A percentile compares a stretch with the other conserved stretches of the same genome.
Evolutionary conservation across 1,284 basidiomycete genomes (phyloP).

Genomic region (Ustilago sp.): DNA sequence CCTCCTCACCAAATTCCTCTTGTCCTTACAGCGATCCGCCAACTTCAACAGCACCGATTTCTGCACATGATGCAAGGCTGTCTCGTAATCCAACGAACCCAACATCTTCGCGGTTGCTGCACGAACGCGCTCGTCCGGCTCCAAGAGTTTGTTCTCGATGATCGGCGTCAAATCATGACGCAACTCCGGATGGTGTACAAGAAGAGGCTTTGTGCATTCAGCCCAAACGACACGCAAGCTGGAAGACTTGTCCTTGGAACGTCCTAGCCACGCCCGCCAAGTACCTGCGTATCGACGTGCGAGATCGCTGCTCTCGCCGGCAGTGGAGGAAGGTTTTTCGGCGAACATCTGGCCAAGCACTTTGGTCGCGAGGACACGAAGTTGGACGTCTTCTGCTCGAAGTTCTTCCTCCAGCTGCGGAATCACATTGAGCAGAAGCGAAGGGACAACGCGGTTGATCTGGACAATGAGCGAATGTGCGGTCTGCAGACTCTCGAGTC

Average conservation of each 20-base stretch:
- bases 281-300: conserved; percentile 83
- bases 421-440: conserved; percentile 86
- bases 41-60: conserved; percentile 76
- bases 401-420: conserved; percentile 94
- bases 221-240: conserved; percentile 83
- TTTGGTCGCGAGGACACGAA: conserved; percentile 83
- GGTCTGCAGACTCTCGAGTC: conserved; percentile 72
- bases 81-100: conserved; percentile 88
- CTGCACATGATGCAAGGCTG: conserved; percentile 83
- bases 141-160: conserved; percentile 70
- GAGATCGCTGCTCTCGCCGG: conserved; percentile 72
- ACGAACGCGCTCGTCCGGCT: conserved; percentile 92
- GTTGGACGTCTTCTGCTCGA: conserved; percentile 78
- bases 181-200: conserved; percentile 77
- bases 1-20: conserved; percentile 84
- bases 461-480: conserved; percentile 88
- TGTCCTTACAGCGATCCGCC: conserved; percentile 83
- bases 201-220: conserved; percentile 74
- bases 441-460: conserved; percentile 83
- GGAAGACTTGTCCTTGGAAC: conserved; percentile 82
- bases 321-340: conserved; percentile 41
- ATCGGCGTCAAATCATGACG: conserved; percentile 71
- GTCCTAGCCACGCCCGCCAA: conserved; percentile 86
- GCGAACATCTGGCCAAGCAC: conserved; percentile 91
- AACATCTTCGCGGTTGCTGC: conserved; percentile 85